phyloP scores from a whole-genome alignment of 192 early-diverging fungal genomes.

The Coemansia sp. region DNA sequence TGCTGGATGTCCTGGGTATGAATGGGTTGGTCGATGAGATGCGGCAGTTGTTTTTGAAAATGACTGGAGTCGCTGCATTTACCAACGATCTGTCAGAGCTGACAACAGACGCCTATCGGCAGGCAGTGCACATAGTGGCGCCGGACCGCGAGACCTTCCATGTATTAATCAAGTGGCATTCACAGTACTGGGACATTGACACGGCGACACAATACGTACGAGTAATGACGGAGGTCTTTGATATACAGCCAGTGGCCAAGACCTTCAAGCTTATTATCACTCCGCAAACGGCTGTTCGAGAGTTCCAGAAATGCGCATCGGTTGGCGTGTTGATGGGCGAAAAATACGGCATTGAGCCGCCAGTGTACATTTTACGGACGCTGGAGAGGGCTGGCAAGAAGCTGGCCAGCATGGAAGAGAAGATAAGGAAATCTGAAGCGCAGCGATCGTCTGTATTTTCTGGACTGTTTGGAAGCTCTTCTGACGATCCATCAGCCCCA shows the following conservation, averaged over 20 bases:
- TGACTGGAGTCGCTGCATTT: slow-evolving; percentile 14
- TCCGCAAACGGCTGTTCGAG: slow-evolving; percentile 10
- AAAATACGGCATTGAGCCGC: slow-evolving; percentile 6
- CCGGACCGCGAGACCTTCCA: slow-evolving; percentile 34
- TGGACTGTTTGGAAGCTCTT: background rate
- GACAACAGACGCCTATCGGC: background rate
- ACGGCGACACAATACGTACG: slow-evolving; percentile 12
- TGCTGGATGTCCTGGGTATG: slow-evolving; percentile 45
- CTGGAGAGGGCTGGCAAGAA: slow-evolving; percentile 22
- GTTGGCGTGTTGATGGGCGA: slow-evolving; percentile 13
- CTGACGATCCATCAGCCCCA: background rate
- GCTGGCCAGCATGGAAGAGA: slow-evolving; percentile 31
- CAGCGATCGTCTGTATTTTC: slow-evolving; percentile 16
- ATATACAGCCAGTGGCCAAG: slow-evolving; percentile 12
- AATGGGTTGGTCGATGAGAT: slow-evolving; percentile 53
- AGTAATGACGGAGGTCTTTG: slow-evolving; percentile 23
- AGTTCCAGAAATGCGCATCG: slow-evolving; percentile 20
- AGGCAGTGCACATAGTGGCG: background rate
- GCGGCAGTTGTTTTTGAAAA: slow-evolving; percentile 19
- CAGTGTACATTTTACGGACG: background rate
- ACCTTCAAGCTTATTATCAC: slow-evolving; percentile 36
- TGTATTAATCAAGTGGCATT: slow-evolving; percentile 40
- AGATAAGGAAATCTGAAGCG: slow-evolving; percentile 18
- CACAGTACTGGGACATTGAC: slow-evolving; percentile 49
- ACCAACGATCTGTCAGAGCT: background rate